These are phyloP conservation scores for Botrytis squamosa DNA, from an alignment of 2,329 filamentous ascomycete genomes.

Conservation along the genomic window DNA sequence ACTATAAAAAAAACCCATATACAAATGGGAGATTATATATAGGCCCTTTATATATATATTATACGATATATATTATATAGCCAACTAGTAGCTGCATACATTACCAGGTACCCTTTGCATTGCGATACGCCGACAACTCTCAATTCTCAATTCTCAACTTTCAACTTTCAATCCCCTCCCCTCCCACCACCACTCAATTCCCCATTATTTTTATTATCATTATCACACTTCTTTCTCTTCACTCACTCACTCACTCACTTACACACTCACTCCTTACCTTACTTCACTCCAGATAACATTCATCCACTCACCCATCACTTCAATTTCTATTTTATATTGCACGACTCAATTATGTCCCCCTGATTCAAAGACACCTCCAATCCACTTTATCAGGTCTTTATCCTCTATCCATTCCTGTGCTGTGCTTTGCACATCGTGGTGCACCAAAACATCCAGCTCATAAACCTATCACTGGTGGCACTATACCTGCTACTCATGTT, in stretches of 20 bases:
- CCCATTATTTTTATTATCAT: conserved; percentile 1
- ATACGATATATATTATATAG: background rate
- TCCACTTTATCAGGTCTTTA: conserved; percentile 12
- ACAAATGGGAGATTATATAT: background rate
- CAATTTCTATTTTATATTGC: conserved; percentile 4
- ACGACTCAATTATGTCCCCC: conserved; percentile 13
- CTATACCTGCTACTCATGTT: conserved; percentile 16
- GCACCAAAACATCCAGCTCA: background rate
- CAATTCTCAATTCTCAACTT: background rate
- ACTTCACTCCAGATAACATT: background rate
- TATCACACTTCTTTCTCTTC: background rate
- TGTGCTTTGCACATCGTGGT: conserved; percentile 1
- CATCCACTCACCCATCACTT: background rate
- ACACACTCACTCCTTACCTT: background rate
- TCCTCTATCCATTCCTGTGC: background rate
- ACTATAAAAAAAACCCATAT: background rate
- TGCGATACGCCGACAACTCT: conserved; percentile 3
- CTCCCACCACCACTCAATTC: background rate
- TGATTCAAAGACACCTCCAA: conserved; percentile 15
- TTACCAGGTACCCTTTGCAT: background rate
- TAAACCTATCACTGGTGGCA: background rate
- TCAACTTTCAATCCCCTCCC: background rate
- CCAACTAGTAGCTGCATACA: background rate
- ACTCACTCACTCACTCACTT: background rate
- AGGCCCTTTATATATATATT: background rate